Evolutionary conservation across 345 rosid species (phyloP), one percentile per base, ranked within the genome.

Genomic region (Eucalyptus polybractea): DNA sequence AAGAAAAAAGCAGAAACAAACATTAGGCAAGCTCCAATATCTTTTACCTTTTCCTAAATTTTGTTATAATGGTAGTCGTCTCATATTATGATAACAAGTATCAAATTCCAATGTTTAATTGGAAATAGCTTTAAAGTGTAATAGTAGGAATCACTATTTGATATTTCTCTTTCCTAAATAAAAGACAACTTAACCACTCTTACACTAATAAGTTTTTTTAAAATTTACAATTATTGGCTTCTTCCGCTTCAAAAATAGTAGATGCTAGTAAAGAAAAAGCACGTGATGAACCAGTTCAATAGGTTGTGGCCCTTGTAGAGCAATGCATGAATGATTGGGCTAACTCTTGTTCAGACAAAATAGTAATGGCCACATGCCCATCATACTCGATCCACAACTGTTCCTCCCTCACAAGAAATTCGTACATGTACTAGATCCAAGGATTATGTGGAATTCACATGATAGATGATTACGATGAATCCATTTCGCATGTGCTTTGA

Each of bases 301-400:
- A 17, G 27, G 45, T 72, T 19, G 81, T 33, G 25, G 44, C 7
- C 25, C 7, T 33, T 9, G 24, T 69, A 53, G 25, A 21, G 11
- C 24, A 3, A 9, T 72, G 25, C 81, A 33, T 3, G 25, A 33
- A 19, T 1, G 1, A 7, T 72, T 72, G 4, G 13, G 81, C 81
- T 72, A 9, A 33, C 12, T 72, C 24, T 4, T 69, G 3, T 72
- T 72, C 7, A 5, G 2, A 33, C 7, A 33, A 33, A 72, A 72
- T 33, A 19, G 45, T 19, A 33, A 33, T 17, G 81, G 45, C 24
- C 83, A 37, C 3, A 37, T 72, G 6, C 81, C 45, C 45, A 72
- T 19, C 81, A 5, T 37, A 6, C 7, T 5, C 1, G 0, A 72
- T 3, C 81, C 24, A 33, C 21, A 8, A 69, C 0, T 16, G 2